Percentiles rank a stretch among this genome's conserved stretches.
Conservation (phyloP, 108 stramenopile species). For the Chaetoceros muelleri region DNA sequence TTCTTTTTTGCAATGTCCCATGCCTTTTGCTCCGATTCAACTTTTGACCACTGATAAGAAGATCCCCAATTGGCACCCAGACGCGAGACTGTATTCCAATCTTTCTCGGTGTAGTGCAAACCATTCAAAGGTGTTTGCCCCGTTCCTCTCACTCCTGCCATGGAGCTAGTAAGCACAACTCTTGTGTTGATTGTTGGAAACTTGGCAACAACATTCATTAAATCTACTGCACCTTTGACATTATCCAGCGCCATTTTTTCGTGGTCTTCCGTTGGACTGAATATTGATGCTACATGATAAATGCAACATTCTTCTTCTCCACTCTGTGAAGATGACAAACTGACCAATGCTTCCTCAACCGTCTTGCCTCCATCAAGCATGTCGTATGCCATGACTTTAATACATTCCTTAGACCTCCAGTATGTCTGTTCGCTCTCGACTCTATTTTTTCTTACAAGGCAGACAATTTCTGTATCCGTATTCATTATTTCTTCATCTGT, state of each 20-base stretch:
- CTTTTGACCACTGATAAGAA: conserved; percentile 79
- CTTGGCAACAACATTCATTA: conserved; percentile 29
- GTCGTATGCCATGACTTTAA: conserved; percentile 60
- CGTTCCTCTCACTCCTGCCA: conserved; percentile 76
- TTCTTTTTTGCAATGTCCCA: conserved; percentile 32
- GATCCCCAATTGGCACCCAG: conserved; percentile 67
- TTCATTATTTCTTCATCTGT: not conserved
- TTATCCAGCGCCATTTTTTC: conserved; percentile 64
- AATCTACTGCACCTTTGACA: conserved; percentile 60
- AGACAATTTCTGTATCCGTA: conserved; percentile 17
- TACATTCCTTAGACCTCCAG: conserved; percentile 24
- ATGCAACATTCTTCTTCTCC: conserved; percentile 23
- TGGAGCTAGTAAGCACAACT: conserved; percentile 67
- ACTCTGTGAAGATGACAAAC: conserved; percentile 4
- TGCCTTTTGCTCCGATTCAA: conserved; percentile 59
- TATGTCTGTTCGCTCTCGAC: conserved; percentile 43
- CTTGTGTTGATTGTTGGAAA: conserved; percentile 12
- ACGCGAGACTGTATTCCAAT: conserved; percentile 69
- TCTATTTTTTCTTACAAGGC: conserved; percentile 47
- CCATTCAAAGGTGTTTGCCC: conserved; percentile 62
- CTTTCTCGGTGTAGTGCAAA: conserved; percentile 55
- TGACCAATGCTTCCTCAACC: conserved; percentile 29
- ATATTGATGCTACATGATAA: conserved; percentile 73
- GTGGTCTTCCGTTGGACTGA: conserved; percentile 72
- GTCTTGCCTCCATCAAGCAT: conserved; percentile 70